A percentile compares a stretch with the other conserved stretches of the same genome.
Evolutionary conservation across 225 moss, liverwort and hornwort species (phyloP).

Genomic region (Physcomitrellopsis africana): DNA sequence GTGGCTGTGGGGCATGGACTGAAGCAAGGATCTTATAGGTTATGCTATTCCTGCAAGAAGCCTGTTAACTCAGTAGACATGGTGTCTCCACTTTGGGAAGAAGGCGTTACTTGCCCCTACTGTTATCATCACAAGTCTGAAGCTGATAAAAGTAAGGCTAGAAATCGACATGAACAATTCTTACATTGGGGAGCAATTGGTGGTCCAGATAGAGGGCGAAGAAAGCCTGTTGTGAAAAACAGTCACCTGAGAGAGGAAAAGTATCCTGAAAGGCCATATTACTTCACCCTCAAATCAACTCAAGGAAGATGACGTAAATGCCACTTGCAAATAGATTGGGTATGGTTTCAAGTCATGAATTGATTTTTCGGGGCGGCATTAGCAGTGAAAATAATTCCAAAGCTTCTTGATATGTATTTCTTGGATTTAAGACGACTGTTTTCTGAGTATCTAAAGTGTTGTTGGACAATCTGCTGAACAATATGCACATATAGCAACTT

Average conservation of each 20-base stretch:
- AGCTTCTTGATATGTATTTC: too few species aligned
- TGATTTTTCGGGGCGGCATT: too few species aligned
- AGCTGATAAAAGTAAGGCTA: constrained; percentile 74
- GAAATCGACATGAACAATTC: constrained; percentile 84
- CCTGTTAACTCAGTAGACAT: constrained; percentile 78
- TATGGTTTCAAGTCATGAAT: too few species aligned
- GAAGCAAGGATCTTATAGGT: constrained; percentile 68
- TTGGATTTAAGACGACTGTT: too few species aligned
- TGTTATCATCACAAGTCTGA: constrained; percentile 72
- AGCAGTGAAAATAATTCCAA: too few species aligned
- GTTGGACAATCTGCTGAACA: too few species aligned
- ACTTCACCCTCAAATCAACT: constrained; percentile 48
- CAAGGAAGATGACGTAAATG: background rate
- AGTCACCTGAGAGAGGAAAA: constrained; percentile 34
- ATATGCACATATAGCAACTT: too few species aligned
- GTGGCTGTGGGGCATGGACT: constrained; percentile 83
- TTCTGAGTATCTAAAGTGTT: too few species aligned
- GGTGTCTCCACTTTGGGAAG: constrained; percentile 75
- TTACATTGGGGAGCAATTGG: constrained; percentile 75
- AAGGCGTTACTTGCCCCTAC: constrained; percentile 84
- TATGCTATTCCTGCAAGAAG: constrained; percentile 98
- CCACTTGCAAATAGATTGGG: too few species aligned
- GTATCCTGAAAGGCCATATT: constrained; percentile 50
- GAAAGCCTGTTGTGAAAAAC: constrained; percentile 6
- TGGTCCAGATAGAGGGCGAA: constrained; percentile 72